A percentile compares a stretch with the other conserved stretches of the same genome.
Conservation (phyloP, 2,329 filamentous ascomycete genomes). For the Teratosphaeria nubilosa region DNA sequence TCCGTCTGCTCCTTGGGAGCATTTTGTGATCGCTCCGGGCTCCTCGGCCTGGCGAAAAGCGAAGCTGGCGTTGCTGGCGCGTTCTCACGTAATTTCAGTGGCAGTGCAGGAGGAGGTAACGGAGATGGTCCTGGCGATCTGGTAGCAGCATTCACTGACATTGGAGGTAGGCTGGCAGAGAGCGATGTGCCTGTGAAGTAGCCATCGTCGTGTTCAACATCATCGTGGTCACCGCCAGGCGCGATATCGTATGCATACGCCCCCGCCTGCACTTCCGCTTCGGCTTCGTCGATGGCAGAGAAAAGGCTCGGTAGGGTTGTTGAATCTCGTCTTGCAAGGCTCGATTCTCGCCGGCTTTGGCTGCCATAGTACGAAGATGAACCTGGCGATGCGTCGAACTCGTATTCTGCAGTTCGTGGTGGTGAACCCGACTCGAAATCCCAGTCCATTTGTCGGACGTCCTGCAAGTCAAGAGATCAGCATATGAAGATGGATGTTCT, state of each 20-base stretch:
- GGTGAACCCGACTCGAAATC: constrained; percentile 16
- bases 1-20: neutral
- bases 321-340: constrained; percentile 14
- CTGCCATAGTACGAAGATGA: neutral
- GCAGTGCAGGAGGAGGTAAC: neutral
- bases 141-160: neutral
- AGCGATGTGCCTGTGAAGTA: neutral
- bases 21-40: neutral
- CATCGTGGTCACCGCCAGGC: neutral
- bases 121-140: neutral
- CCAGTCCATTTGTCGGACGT: constrained; percentile 10
- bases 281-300: constrained; percentile 6
- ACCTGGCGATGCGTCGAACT: neutral
- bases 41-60: neutral
- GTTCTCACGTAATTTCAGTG: neutral
- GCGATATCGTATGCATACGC: constrained; percentile 5
- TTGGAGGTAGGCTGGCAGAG: neutral
- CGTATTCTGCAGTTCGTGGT: neutral
- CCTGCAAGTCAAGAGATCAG: neutral
- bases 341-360: constrained; percentile 4
- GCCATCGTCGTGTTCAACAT: neutral
- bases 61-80: neutral
- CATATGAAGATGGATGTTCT: neutral
- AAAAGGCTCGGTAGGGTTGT: constrained; percentile 16
- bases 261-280: neutral